phyloP scores from a whole-genome alignment of 768 basidiomycete genomes.

The Tricholoma flavovirens region DNA sequence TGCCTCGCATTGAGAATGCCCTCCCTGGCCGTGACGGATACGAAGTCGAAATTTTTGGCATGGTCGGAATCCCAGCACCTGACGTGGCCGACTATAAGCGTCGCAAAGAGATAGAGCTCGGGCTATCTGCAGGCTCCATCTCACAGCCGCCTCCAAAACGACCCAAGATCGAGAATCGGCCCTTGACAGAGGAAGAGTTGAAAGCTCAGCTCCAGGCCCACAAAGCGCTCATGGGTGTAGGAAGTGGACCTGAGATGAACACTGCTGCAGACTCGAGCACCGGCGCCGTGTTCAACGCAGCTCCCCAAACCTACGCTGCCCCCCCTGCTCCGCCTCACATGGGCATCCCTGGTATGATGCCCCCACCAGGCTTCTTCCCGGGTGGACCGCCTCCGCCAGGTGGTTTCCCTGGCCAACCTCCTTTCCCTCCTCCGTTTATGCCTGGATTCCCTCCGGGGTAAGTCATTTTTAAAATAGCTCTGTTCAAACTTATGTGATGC shows the following conservation, averaged over 20 bases:
- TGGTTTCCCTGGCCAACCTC: conserved; percentile 36
- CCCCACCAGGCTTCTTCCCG: conserved; percentile 38
- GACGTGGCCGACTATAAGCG: conserved; percentile 96
- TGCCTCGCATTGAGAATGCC: conserved; percentile 93
- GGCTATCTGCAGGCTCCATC: conserved; percentile 75
- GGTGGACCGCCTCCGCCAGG: conserved; percentile 37
- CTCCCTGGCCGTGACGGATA: conserved; percentile 95
- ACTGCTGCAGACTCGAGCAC: conserved; percentile 35
- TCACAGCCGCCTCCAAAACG: conserved; percentile 78
- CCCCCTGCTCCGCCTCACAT: conserved; percentile 37
- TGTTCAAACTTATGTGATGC: conserved; percentile 10
- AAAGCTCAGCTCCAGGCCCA: conserved; percentile 83
- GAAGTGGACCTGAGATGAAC: conserved; percentile 32
- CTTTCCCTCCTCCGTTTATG: conserved; percentile 48
- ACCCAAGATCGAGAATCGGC: conserved; percentile 72
- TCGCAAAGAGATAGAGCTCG: conserved; percentile 90
- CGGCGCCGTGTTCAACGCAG: conserved; percentile 68
- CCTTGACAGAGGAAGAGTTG: conserved; percentile 78
- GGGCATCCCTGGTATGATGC: conserved; percentile 30
- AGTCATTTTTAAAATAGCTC: conserved; percentile 12
- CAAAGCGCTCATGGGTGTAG: conserved; percentile 82
- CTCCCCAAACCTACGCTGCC: conserved; percentile 63
- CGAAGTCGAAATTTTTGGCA: conserved; percentile 98
- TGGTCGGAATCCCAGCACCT: conserved; percentile 95
- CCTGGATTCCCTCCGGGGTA: conserved; percentile 56